These are phyloP conservation scores for Ajuga chamaepitys DNA, from an alignment of 257 asterid genomes.

Conservation along the genomic window DNA sequence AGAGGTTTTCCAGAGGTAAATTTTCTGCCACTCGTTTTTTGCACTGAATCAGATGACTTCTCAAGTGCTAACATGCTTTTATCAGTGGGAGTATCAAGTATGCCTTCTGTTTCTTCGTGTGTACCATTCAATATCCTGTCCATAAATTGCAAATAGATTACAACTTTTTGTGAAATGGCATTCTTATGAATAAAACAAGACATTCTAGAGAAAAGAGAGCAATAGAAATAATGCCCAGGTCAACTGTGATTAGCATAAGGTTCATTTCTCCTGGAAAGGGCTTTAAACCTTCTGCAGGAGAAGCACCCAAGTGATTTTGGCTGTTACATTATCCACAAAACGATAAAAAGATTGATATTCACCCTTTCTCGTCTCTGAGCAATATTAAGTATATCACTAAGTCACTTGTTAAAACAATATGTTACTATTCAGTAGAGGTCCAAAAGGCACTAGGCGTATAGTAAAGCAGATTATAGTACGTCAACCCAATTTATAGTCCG, in stretches of 20 bases:
- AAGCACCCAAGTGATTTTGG: background rate
- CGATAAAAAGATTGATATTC: background rate
- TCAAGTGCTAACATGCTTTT: conserved; percentile 20
- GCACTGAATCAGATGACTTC: conserved; percentile 44
- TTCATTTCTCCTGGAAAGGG: background rate
- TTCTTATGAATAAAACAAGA: background rate
- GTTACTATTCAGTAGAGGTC: background rate
- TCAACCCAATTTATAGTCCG: conserved; percentile 5
- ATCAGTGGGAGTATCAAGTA: conserved; percentile 45
- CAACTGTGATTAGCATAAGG: background rate
- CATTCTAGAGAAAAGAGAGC: conserved; percentile 2
- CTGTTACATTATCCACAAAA: background rate
- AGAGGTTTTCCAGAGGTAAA: conserved; percentile 41
- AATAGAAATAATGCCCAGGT: background rate
- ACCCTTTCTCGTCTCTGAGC: background rate
- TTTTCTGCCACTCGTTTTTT: conserved; percentile 46
- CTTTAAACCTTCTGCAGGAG: background rate
- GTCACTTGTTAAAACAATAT: background rate
- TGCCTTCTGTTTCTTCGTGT: conserved; percentile 44
- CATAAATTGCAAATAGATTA: conserved; percentile 5
- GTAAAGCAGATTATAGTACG: background rate
- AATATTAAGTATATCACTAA: background rate
- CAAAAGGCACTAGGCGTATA: background rate
- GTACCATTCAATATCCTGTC: conserved; percentile 63
- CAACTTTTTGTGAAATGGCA: conserved; percentile 4